These are phyloP conservation scores for Penicillium coprophilum DNA, from an alignment of 495 filamentous ascomycete species.

Conservation along the genomic window DNA sequence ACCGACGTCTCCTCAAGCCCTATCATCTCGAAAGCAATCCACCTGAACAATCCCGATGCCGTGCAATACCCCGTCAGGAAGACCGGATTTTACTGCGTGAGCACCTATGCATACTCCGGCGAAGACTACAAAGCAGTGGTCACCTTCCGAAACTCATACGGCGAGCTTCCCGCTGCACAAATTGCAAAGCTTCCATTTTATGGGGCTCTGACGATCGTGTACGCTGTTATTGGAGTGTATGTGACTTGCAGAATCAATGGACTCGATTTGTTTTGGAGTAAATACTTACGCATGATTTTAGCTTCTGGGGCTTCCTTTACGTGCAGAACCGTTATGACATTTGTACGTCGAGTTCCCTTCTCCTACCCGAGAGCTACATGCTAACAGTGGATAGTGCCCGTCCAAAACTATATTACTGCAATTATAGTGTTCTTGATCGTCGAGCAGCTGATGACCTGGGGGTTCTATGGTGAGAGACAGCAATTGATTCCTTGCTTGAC, in stretches of 20 bases:
- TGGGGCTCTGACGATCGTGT: constrained; percentile 89
- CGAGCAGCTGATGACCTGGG: constrained; percentile 98
- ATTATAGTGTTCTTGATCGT: constrained; percentile 92
- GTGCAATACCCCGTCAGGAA: constrained; percentile 79
- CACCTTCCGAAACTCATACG: constrained; percentile 93
- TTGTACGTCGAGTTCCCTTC: constrained; percentile 46
- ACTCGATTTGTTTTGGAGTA: background rate
- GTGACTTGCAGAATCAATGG: constrained; percentile 24
- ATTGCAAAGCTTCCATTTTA: constrained; percentile 99
- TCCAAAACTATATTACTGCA: constrained; percentile 99
- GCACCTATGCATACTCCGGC: constrained; percentile 63
- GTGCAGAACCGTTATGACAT: constrained; percentile 93
- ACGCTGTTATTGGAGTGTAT: constrained; percentile 77
- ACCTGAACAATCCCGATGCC: constrained; percentile 71
- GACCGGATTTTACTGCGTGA: constrained; percentile 96
- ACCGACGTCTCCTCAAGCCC: constrained; percentile 62
- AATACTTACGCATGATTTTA: constrained; percentile 30
- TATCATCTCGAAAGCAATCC: constrained; percentile 76
- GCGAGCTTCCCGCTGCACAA: constrained; percentile 90
- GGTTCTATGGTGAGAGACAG: constrained; percentile 68
- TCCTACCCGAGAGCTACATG: background rate
- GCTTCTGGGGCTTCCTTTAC: constrained; percentile 94
- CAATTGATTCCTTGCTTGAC: background rate
- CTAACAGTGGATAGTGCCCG: constrained; percentile 65
- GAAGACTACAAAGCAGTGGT: constrained; percentile 73